Percentiles rank a stretch among this genome's conserved stretches.
These are phyloP conservation scores for Penicillium samsonianum DNA, from an alignment of 495 filamentous ascomycete species.

Conservation along the genomic window DNA sequence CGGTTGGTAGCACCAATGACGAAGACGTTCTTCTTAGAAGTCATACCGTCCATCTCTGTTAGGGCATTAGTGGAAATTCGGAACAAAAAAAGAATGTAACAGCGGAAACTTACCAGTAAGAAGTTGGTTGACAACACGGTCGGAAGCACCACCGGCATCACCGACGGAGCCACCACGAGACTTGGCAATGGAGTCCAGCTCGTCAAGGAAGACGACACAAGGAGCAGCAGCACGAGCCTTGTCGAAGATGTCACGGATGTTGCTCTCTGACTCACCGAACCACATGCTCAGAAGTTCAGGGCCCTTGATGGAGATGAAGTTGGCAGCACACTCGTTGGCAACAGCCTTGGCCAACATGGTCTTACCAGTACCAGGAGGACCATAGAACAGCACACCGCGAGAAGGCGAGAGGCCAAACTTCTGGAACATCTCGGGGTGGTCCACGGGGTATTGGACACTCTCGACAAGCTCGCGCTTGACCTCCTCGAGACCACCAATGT, in stretches of 20 bases:
- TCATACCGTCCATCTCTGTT: conserved; percentile 97
- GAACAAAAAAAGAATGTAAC: conserved; percentile 2
- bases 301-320: conserved; percentile 99
- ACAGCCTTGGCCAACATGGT: conserved; percentile 99
- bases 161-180: conserved; percentile 96
- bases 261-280: conserved; percentile 99
- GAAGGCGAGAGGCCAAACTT: conserved; percentile 99
- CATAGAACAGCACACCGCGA: conserved; percentile 97
- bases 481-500: conserved; percentile 96
- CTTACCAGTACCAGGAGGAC: conserved; percentile 99
- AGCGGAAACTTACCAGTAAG: conserved; percentile 72
- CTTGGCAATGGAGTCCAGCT: conserved; percentile 99
- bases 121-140: conserved; percentile 99
- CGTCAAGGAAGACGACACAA: conserved; percentile 98
- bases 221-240: conserved; percentile 98
- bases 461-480: conserved; percentile 99
- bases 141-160: conserved; percentile 96
- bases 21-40: conserved; percentile 99
- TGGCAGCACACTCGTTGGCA: conserved; percentile 97
- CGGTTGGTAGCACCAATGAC: conserved; percentile 99
- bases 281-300: conserved; percentile 98
- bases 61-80: conserved; percentile 43
- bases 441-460: conserved; percentile 97
- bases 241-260: conserved; percentile 99
- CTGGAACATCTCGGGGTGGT: conserved; percentile 99